Evolutionary conservation across 352 stramenopile species (phyloP), one percentile per base, ranked within the genome.

Genomic region (Phytophthora europaea): DNA sequence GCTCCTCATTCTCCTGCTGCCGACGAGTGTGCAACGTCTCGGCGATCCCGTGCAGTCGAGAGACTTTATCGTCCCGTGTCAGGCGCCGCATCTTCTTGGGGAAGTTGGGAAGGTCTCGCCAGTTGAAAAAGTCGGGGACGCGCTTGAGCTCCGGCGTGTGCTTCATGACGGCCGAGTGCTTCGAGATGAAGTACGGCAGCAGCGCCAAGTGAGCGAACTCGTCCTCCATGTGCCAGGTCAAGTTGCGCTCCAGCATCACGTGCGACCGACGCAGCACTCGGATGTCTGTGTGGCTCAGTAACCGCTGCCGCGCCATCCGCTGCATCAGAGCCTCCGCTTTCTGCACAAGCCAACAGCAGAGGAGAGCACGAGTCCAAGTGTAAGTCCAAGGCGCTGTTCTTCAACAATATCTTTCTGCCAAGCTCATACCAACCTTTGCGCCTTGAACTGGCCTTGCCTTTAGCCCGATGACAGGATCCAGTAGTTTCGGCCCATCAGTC

Each of bases 171-270:
- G 47, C 65, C 53, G 67, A 77, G 1, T 67, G 51, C 33, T 88
- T 81, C 3, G 71, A 69, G 20, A 90, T 22, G 45, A 91, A 93
- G 55, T 90, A 88, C 47, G 74, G 85, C 74, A 89, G 76, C 31
- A 94, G 70, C n/a, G 76, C 79, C 31, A 92, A 65, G 23, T 82
- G 78, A 9, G 64, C 75, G 28, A 94, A 88, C 56, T 93, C 85
- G 20, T 70, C 65, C 52, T 91, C 85, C 61, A 90, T 67, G 70
- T 88, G 75, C 48, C 71, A 71, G 6, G 59, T 53, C 50, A 94
- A 63, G 52, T 91, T 94, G 38, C 88, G 84, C 36, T 80, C 76
- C 18, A 94, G 78, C 68, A 93, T 76, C 62, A 93, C 72, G 33
- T 81, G 83, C 18, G 84, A 89, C 47, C 78, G 70, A 26, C 78